Evolutionary conservation across 176 grass and related monocot species (phyloP), one percentile per base, ranked within the genome.

Genomic region (Paspalum vaginatum): DNA sequence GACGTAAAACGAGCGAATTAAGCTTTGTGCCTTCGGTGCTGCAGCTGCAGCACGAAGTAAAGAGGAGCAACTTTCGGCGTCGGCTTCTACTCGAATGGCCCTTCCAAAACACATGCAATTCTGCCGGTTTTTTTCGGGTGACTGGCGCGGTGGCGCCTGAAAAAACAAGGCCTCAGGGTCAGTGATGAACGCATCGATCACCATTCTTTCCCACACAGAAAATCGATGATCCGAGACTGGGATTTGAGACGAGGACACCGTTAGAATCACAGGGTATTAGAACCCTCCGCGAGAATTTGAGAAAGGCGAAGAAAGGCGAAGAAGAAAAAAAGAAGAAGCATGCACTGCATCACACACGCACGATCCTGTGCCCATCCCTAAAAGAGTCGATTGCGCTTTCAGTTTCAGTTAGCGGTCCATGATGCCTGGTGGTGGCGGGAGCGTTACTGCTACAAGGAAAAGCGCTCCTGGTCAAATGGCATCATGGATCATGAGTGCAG

Each of bases 41-140:
- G 16, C 61, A 9, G 25, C 15, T 76, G 16, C 66, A 10, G 24
- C 10, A 11, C 8, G 20, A 88, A 66, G 67, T 48, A 73, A 79
- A 61, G 70, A 68, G 15, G 50, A 7, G 12, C 25, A 22, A 49
- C 74, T 83, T 88, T 83, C 59, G 50, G 85, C 61, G 76, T 73
- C 43, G 43, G 9, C 51, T 14, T 50, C 75, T 63, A 32, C 55
- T 69, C 20, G 5, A 63, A 61, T 3, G 9, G 21, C 32, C 53
- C 5, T 5, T 45, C 3, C 14, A 55, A 27, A 25, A 32, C 21
- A 22, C 6, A 8, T 2, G 12, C 27, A n/a, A 11, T 61, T 27
- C 21, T 5, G 56, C 42, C 22, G 74, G 25, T 50, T 21, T 57
- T 57, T 20, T 3, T 11, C n/a, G 8, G 9, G 5, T 9, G 21